phyloP scores from a whole-genome alignment of 1,284 basidiomycete species.

The Moniliella sp. region DNA sequence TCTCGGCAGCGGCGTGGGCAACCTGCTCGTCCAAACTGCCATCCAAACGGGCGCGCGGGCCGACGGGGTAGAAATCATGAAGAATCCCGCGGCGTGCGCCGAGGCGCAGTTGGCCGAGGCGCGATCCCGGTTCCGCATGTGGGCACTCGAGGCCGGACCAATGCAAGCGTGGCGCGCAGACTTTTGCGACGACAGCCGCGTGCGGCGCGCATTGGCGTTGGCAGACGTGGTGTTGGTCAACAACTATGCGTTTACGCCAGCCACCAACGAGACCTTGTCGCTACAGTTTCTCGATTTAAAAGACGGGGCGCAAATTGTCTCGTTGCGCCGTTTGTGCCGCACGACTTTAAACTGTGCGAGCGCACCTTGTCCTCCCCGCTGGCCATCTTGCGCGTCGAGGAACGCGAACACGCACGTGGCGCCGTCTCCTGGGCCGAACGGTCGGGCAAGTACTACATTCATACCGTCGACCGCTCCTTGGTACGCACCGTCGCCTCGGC shows the following conservation, averaged over 20 bases:
- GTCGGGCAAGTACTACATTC: slow-evolving; percentile 28
- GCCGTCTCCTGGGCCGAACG: slow-evolving; percentile 29
- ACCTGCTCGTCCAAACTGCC: slow-evolving; percentile 40
- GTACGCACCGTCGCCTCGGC: too few species aligned
- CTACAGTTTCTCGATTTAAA: slow-evolving; percentile 42
- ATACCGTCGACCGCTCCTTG: slow-evolving; percentile 2
- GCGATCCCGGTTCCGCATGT: slow-evolving; percentile 37
- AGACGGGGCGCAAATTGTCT: slow-evolving; percentile 40
- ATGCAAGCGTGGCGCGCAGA: slow-evolving; percentile 38
- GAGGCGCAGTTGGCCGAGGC: slow-evolving; percentile 38
- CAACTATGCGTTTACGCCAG: slow-evolving; percentile 37
- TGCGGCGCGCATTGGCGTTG: slow-evolving; percentile 30
- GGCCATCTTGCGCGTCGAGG: slow-evolving; percentile 23
- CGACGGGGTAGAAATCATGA: slow-evolving; percentile 41
- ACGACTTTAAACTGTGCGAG: slow-evolving; percentile 38
- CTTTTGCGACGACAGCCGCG: slow-evolving; percentile 35
- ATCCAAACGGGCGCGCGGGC: slow-evolving; percentile 38
- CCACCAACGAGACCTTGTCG: slow-evolving; percentile 39
- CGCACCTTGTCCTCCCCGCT: slow-evolving; percentile 21
- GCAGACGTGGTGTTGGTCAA: slow-evolving; percentile 43
- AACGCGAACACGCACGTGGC: slow-evolving; percentile 14
- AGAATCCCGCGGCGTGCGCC: slow-evolving; percentile 37
- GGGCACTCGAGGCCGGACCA: slow-evolving; percentile 37
- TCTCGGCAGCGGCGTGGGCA: slow-evolving; percentile 42
- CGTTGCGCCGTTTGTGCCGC: slow-evolving; percentile 40